A percentile compares a stretch with the other conserved stretches of the same genome.
Conservation (phyloP, 2,329 filamentous ascomycete species). For the Colletotrichum lindemuthianum region DNA sequence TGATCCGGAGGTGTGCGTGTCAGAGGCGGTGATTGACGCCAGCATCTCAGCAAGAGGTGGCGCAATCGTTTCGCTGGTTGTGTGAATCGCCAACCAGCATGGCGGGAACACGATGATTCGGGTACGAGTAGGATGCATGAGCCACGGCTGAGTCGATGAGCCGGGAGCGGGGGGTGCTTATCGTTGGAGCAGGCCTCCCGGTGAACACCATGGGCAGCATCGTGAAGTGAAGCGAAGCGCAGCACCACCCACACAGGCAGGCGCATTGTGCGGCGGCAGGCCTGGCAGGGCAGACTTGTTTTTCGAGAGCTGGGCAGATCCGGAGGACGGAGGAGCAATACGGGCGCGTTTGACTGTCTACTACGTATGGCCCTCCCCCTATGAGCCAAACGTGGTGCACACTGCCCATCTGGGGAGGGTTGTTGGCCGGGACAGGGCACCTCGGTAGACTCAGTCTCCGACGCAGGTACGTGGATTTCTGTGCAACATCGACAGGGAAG, state of each 20-base stretch:
- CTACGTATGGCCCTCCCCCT: no score
- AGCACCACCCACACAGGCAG: neutral
- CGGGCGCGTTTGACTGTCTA: neutral
- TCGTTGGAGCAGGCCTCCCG: conserved; percentile 11
- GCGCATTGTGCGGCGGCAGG: neutral
- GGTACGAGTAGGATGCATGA: conserved; percentile 1
- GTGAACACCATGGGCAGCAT: neutral
- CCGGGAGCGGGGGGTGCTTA: conserved; percentile 9
- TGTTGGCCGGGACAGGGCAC: conserved; percentile 1
- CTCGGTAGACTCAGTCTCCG: conserved; percentile 25
- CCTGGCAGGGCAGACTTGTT: neutral
- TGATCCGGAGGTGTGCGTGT: neutral
- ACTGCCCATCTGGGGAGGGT: no score
- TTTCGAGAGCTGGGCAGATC: conserved; percentile 2
- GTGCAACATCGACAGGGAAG: neutral
- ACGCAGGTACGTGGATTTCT: conserved; percentile 11
- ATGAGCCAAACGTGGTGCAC: no score
- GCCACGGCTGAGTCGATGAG: conserved; percentile 12
- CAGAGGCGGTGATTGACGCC: neutral
- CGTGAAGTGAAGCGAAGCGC: neutral
- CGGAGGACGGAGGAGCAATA: conserved; percentile 15
- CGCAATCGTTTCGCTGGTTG: conserved; percentile 24
- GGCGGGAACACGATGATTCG: neutral
- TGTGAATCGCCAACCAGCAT: conserved; percentile 1
- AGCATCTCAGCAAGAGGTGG: conserved; percentile 1